Evolutionary conservation across 768 basidiomycete species (phyloP).

Genomic region (Coprinopsis strossmayeri): DNA sequence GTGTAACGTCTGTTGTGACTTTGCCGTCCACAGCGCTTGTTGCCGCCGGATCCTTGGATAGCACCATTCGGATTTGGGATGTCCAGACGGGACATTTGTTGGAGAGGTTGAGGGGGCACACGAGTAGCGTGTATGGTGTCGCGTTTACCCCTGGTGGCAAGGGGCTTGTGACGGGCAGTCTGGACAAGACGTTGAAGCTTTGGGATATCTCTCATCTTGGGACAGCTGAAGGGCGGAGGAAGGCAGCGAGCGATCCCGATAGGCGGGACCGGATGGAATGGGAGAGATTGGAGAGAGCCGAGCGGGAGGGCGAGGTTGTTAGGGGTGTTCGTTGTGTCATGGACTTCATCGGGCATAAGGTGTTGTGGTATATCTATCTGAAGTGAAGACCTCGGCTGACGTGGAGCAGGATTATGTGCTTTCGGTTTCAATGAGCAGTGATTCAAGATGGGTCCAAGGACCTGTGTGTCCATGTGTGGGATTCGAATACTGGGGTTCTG

Average conservation of each 20-base stretch:
- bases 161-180: conserved; percentile 84
- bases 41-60: conserved; percentile 67
- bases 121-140: conserved; percentile 80
- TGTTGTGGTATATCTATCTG: conserved; percentile 28
- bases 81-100: conserved; percentile 59
- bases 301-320: conserved; percentile 30
- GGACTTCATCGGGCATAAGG: conserved; percentile 83
- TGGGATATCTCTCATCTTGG: conserved; percentile 77
- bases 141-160: conserved; percentile 93
- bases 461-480: conserved; percentile 93
- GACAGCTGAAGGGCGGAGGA: neutral
- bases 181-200: conserved; percentile 83
- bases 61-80: conserved; percentile 78
- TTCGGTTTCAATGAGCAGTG: conserved; percentile 74
- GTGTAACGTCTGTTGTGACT: conserved; percentile 76
- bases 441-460: conserved; percentile 90
- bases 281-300: conserved; percentile 1
- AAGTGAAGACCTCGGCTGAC: neutral
- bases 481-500: conserved; percentile 65
- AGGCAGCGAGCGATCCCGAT: neutral
- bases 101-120: conserved; percentile 71
- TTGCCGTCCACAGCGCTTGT: conserved; percentile 67
- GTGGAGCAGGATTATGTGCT: conserved; percentile 46
- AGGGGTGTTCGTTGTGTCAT: conserved; percentile 30
- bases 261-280: conserved; percentile 30